Conservation (phyloP, 306 rosid species). For the Citrullus amarus region DNA sequence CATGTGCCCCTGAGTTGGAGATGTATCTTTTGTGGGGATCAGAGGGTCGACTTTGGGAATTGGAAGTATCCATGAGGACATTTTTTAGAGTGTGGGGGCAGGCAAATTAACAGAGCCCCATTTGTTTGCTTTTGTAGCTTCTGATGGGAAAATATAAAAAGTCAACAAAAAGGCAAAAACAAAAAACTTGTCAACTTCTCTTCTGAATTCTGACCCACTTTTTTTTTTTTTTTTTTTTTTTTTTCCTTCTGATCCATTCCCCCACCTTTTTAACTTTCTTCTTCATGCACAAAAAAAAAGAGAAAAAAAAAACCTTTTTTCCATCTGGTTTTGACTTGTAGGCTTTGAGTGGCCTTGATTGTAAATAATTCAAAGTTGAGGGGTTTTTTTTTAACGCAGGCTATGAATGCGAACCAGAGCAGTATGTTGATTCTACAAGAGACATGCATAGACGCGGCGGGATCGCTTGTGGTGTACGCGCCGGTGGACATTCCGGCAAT, state of each 20-base stretch:
- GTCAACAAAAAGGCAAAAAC: conserved; percentile 26
- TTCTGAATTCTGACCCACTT: conserved; percentile 8
- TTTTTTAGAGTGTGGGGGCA: conserved; percentile 9
- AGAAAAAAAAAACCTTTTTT: not conserved
- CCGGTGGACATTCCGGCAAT: conserved; percentile 95
- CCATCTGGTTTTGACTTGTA: not conserved
- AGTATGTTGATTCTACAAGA: conserved; percentile 93
- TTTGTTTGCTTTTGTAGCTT: conserved; percentile 26
- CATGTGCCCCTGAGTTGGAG: conserved; percentile 20
- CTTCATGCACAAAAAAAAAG: not conserved
- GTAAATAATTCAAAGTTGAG: not conserved
- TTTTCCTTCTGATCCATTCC: not conserved
- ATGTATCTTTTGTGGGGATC: conserved; percentile 13
- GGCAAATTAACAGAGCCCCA: conserved; percentile 6
- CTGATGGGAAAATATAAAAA: conserved; percentile 2
- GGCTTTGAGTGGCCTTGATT: not conserved
- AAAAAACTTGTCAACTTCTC: conserved; percentile 2
- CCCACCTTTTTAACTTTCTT: not conserved
- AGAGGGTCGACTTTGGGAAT: conserved; percentile 33
- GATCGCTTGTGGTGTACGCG: conserved; percentile 95
- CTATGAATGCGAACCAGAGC: conserved; percentile 80
- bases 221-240: not conserved
- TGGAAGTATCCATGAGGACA: conserved; percentile 34
- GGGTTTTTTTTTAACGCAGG: conserved; percentile 24
- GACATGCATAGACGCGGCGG: conserved; percentile 87